Percentiles rank a stretch among this genome's conserved stretches.
These are phyloP conservation scores for Kazachstania viticola DNA, from an alignment of 805 yeast genomes.

Conservation along the genomic window DNA sequence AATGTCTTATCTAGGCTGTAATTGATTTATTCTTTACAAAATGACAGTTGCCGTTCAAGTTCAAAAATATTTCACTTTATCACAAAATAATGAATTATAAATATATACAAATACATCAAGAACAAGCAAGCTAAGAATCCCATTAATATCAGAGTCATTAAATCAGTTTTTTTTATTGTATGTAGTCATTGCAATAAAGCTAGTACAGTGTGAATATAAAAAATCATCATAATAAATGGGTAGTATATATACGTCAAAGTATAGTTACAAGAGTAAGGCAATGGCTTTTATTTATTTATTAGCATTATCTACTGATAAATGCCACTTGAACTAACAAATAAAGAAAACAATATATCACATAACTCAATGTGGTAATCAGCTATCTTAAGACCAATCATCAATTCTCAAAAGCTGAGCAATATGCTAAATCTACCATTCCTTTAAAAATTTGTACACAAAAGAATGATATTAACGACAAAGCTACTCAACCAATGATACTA, in stretches of 20 bases:
- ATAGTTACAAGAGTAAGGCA: neutral
- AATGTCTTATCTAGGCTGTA: neutral
- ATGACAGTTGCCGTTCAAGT: neutral
- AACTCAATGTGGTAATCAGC: too few species aligned
- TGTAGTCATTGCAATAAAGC: slow-evolving; percentile 27
- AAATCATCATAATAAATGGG: slow-evolving; percentile 12
- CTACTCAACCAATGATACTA: slow-evolving; percentile 24
- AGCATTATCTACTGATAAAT: neutral
- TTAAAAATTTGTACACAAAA: slow-evolving; percentile 29
- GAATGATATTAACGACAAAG: slow-evolving; percentile 14
- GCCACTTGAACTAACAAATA: neutral
- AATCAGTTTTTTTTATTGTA: slow-evolving; percentile 27
- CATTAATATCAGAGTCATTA: slow-evolving; percentile 28
- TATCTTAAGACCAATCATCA: slow-evolving; percentile 33
- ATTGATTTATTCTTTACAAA: neutral
- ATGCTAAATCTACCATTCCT: slow-evolving; percentile 17
- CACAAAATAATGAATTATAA: too few species aligned
- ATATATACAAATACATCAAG: too few species aligned
- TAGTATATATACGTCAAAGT: too few species aligned
- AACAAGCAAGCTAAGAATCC: neutral
- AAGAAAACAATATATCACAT: too few species aligned
- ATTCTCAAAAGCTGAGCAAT: slow-evolving; percentile 20
- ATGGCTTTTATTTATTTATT: too few species aligned
- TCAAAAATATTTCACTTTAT: too few species aligned
- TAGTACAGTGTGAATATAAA: slow-evolving; percentile 31